These are phyloP conservation scores for Eutypella sp. DNA, from an alignment of 2,329 filamentous ascomycete species.

Conservation along the genomic window DNA sequence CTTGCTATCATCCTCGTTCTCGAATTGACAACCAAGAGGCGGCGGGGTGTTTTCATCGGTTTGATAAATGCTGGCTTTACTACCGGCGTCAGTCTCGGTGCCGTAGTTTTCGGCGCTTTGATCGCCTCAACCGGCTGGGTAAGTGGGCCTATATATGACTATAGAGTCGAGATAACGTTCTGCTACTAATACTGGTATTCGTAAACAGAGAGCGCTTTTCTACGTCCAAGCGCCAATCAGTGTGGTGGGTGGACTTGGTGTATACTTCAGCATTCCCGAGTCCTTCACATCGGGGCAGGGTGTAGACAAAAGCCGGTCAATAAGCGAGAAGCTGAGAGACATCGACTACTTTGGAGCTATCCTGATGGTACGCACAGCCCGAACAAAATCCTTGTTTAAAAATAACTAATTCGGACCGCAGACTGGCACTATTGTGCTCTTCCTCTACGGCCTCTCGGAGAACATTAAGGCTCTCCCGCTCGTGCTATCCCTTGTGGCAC, in stretches of 20 bases:
- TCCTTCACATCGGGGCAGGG: conserved; percentile 24
- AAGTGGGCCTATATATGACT: too few species aligned
- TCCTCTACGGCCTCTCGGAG: conserved; percentile 67
- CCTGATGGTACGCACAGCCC: conserved; percentile 49
- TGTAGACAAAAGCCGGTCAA: conserved; percentile 33
- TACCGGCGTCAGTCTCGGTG: conserved; percentile 64
- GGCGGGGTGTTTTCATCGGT: conserved; percentile 69
- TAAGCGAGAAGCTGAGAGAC: conserved; percentile 50
- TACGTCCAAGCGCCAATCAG: conserved; percentile 64
- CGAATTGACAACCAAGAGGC: conserved; percentile 63
- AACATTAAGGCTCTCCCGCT: conserved; percentile 57
- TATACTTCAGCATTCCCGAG: conserved; percentile 63
- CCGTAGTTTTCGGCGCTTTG: conserved; percentile 63
- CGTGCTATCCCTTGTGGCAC: conserved; percentile 46
- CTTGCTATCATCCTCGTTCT: conserved; percentile 71
- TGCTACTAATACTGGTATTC: too few species aligned
- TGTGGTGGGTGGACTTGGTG: conserved; percentile 53
- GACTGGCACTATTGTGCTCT: conserved; percentile 61
- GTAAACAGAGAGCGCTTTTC: conserved; percentile 60
- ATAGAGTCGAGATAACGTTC: too few species aligned
- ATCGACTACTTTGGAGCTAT: conserved; percentile 73
- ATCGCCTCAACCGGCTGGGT: conserved; percentile 66
- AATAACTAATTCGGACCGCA: conserved; percentile 24
- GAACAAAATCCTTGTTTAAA: not conserved
- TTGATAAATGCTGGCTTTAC: conserved; percentile 70